Base-by-base conservation (phyloP, 495 filamentous ascomycete genomes). In the Friedmanniomyces simplex region DNA sequence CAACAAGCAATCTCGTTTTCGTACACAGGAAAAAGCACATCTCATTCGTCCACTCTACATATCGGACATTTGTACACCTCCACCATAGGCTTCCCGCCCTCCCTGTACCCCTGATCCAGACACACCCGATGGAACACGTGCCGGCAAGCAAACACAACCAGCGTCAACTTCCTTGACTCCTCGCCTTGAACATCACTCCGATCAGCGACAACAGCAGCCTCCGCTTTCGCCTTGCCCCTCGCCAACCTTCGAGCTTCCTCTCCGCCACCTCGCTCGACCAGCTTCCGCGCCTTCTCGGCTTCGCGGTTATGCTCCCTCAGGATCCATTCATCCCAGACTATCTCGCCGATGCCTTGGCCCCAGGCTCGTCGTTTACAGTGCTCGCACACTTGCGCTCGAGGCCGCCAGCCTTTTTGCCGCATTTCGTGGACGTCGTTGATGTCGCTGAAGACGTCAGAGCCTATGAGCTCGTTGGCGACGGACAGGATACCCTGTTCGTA, bases 361-460 rank as follows among this genome's bases (percentile, higher is more conserved):
- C 93, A 99, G 1, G 89, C 81, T 20, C 89, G 76, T 59, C 79
- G 79, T 26, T 84, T 83, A 55, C 93, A 99, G 10, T 82, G 81
- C 67, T 96, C 93, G 63, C 93, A 99, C 0, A 84, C 84, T 52
- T 90, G 88, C 1, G 87, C 85, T 22, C 82, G 77, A 0, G 93
- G 88, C 52, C 90, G 78, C 94, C 93, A 98, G 12, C 93, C 93
- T 22, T 83, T 79, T 67, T 89, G 85, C n/a, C 91, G 79, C 11
- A 91, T 79, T 16, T 77, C 75, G 13, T 85, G 79, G 13, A 87
- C 84, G 57, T 88, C 79, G 37, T 82, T 78, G 41, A 96, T 90
- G 61, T 88, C 85, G 14, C 86, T 80, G 63, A 96, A 98, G 18
- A 96, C 77, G 65, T 95, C 89, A 60, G 90, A 85, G 57, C 96